A percentile compares a stretch with the other conserved stretches of the same genome.
Evolutionary conservation across 805 yeast species (phyloP).

Genomic region (Yamadazyma scolyti): DNA sequence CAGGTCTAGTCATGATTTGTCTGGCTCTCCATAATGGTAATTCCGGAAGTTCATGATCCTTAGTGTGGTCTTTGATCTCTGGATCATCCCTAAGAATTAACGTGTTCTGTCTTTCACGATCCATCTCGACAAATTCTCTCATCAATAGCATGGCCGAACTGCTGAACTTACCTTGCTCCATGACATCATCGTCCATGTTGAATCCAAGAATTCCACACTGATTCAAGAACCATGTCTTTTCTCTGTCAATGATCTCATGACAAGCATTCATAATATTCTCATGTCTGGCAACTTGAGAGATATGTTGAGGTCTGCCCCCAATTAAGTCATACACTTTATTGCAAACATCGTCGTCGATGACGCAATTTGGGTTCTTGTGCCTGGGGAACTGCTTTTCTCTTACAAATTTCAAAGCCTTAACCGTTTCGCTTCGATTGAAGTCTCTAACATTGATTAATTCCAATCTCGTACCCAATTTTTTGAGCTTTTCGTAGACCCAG

Average conservation of each 20-base stretch:
- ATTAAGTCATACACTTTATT: constrained; percentile 60
- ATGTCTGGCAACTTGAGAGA: constrained; percentile 65
- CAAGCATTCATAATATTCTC: constrained; percentile 56
- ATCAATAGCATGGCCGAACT: constrained; percentile 70
- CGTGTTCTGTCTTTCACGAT: constrained; percentile 32
- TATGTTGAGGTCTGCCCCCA: constrained; percentile 84
- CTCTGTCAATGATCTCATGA: constrained; percentile 69
- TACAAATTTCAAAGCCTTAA: constrained; percentile 50
- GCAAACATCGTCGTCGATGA: constrained; percentile 37
- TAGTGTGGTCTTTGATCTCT: constrained; percentile 11
- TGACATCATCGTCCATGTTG: constrained; percentile 85
- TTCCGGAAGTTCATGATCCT: constrained; percentile 60
- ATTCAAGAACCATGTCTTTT: constrained; percentile 81
- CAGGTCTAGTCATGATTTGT: constrained; percentile 82
- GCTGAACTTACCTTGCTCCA: constrained; percentile 77
- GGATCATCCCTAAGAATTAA: constrained; percentile 30
- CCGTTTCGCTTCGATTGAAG: constrained; percentile 51
- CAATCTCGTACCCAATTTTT: constrained; percentile 65
- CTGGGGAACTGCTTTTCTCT: constrained; percentile 39
- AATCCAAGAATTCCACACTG: constrained; percentile 76
- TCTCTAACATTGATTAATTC: constrained; percentile 71
- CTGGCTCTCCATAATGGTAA: constrained; percentile 81
- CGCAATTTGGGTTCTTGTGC: constrained; percentile 32
- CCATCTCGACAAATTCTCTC: constrained; percentile 70
- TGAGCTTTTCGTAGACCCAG: constrained; percentile 79